These are phyloP conservation scores for Karstenula rhodostoma DNA, from an alignment of 2,329 filamentous ascomycete species.

Conservation along the genomic window DNA sequence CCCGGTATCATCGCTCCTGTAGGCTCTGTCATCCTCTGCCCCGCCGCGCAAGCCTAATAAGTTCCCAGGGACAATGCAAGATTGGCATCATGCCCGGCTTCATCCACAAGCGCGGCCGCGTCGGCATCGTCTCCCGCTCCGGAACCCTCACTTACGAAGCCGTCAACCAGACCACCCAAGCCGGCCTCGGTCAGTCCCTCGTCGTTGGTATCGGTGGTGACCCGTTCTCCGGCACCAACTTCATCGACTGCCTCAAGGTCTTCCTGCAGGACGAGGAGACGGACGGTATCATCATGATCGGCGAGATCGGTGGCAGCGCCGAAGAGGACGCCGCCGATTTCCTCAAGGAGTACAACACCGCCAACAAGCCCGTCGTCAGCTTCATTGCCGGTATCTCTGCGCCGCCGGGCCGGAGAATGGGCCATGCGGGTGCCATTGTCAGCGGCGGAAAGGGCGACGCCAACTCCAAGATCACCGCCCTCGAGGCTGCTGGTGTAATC, in stretches of 20 bases:
- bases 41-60: slow-evolving; percentile 22
- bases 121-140: slow-evolving; percentile 97
- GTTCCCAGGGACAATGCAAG: slow-evolving; percentile 88
- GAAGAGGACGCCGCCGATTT: slow-evolving; percentile 99
- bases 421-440: slow-evolving; percentile 97
- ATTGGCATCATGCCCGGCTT: slow-evolving; percentile 99
- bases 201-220: slow-evolving; percentile 98
- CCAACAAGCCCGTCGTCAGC: slow-evolving; percentile 94
- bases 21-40: slow-evolving; percentile 32
- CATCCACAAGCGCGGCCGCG: slow-evolving; percentile 99
- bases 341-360: slow-evolving; percentile 88
- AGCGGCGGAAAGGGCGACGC: slow-evolving; percentile 97
- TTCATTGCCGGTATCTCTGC: slow-evolving; percentile 99
- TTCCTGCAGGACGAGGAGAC: slow-evolving; percentile 97
- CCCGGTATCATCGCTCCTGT: slow-evolving; percentile 90
- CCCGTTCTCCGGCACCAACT: slow-evolving; percentile 98
- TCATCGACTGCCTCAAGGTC: slow-evolving; percentile 98
- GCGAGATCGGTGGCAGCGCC: slow-evolving; percentile 95
- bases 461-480: slow-evolving; percentile 95
- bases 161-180: slow-evolving; percentile 98
- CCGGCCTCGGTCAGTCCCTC: slow-evolving; percentile 95
- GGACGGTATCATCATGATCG: slow-evolving; percentile 99
- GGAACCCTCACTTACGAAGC: slow-evolving; percentile 99
- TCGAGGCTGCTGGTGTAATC: slow-evolving; percentile 91
- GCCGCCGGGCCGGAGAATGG: slow-evolving; percentile 95